phyloP scores from a whole-genome alignment of 306 rosid genomes.

The Corylus avellana region DNA sequence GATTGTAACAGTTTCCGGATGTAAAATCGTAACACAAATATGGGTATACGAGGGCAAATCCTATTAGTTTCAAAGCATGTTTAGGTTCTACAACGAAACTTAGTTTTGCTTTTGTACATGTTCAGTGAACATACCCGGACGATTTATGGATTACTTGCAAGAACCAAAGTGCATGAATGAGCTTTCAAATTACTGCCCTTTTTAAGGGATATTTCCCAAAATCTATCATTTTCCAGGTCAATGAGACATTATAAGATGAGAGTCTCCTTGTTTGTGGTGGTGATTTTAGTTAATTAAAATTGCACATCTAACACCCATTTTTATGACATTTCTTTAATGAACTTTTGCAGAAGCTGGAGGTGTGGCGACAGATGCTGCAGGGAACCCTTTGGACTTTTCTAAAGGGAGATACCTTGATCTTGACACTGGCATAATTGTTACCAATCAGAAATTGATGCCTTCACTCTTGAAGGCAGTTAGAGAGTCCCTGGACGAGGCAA shows the following conservation, averaged over 20 bases:
- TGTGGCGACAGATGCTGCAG: constrained; percentile 73
- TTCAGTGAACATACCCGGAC: too few relatives aligned
- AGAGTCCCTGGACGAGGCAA: constrained; percentile 66
- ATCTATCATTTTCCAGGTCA: too few relatives aligned
- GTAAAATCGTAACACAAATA: background rate
- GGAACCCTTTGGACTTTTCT: constrained; percentile 85
- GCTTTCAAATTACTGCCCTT: too few relatives aligned
- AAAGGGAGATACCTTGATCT: constrained; percentile 82
- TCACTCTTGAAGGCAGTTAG: constrained; percentile 69
- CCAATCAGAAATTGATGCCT: constrained; percentile 94
- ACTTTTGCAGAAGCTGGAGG: constrained; percentile 87
- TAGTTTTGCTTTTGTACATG: too few relatives aligned
- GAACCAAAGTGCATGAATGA: too few relatives aligned
- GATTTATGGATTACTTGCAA: too few relatives aligned
- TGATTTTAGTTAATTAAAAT: background rate
- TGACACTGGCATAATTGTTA: constrained; percentile 75
- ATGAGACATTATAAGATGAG: background rate
- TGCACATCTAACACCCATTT: background rate
- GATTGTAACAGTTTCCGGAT: background rate
- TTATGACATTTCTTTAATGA: background rate
- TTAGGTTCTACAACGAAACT: background rate
- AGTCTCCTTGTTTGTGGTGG: background rate
- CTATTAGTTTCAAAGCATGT: background rate
- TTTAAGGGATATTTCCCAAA: too few relatives aligned
- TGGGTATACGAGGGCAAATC: background rate